Base-by-base conservation (phyloP, 768 basidiomycete genomes). In the Suillus discolor region DNA sequence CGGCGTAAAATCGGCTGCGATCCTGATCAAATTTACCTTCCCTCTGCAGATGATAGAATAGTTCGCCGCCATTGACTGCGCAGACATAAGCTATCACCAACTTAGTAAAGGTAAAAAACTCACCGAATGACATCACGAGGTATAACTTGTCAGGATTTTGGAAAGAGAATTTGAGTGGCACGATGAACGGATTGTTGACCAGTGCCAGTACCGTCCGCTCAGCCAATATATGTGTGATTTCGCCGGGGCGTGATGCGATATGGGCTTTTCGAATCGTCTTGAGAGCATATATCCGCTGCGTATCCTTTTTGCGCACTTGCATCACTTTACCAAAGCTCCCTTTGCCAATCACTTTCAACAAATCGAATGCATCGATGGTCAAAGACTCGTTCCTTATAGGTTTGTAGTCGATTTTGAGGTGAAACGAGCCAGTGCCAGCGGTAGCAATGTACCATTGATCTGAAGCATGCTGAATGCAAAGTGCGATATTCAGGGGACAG, bases 241-340 rank as follows among this genome's bases (percentile, higher is more conserved):
- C 97, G 47, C 96, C 96, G 0, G 93, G 93, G 1, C 97, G 87
- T 41, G 93, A 93, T 6, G 97, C 97, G 69, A 99, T 99, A 73
- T 97, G 94, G 4, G 97, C 97, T 78, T 99, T 99, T 62, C 96
- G 88, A 72, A 99, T 98, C 4, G 97, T 98, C 82, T 99, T 99
- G 72, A 99, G 83, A 3, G 97, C 97, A 80, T 99, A 99, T 73
- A 99, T 92, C 65, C 97, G 94, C 70, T 94, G 87, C 1, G 97
- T 99, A 79, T 99, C 96, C 81, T 97, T 96, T 82, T 99, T 99
- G 62, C 96, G 91, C 49, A 99, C 97, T 85, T 99, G 97, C 97
- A 99, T 99, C 44, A 97, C 96, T 79, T 99, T 99, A 18, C 97
- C 97, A 72, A 99, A 99, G 66, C 89, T 92, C 13, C 97, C 97